Conservation (phyloP, 495 filamentous ascomycete species). For the Penicillium maclennaniae region DNA sequence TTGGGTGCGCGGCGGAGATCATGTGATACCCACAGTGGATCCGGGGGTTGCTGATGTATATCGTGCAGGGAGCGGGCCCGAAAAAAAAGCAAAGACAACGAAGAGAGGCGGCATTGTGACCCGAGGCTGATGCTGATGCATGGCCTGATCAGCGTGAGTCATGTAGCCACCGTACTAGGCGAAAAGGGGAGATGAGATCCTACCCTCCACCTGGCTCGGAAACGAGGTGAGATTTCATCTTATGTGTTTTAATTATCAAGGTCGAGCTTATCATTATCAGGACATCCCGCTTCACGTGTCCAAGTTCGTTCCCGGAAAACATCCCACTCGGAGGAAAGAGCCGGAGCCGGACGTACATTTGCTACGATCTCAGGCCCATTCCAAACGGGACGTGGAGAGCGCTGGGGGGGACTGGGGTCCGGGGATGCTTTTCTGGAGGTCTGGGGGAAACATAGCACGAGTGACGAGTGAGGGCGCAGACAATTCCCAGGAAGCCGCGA, state of each 20-base stretch:
- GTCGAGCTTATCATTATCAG: conserved; percentile 24
- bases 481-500: conserved; percentile 15
- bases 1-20: conserved; percentile 20
- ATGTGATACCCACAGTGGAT: conserved; percentile 26
- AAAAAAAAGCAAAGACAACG: not conserved
- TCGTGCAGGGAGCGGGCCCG: not conserved
- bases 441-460: not conserved
- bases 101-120: not conserved
- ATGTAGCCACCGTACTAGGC: conserved; percentile 9
- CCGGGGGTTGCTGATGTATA: not conserved
- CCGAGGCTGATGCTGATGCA: not conserved
- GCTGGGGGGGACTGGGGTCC: not conserved
- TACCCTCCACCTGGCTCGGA: not conserved
- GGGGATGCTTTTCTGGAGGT: conserved; percentile 1
- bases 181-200: conserved; percentile 5
- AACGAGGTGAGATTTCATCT: conserved; percentile 6
- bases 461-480: conserved; percentile 8
- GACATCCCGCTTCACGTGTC: conserved; percentile 26
- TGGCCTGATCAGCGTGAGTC: not conserved
- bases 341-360: not conserved
- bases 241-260: conserved; percentile 38
- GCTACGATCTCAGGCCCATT: not conserved
- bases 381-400: not conserved
- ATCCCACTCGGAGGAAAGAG: not conserved
- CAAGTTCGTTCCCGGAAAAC: conserved; percentile 1